Base-by-base conservation (phyloP, 305 asterid species). In the Fraxinus greggii region DNA sequence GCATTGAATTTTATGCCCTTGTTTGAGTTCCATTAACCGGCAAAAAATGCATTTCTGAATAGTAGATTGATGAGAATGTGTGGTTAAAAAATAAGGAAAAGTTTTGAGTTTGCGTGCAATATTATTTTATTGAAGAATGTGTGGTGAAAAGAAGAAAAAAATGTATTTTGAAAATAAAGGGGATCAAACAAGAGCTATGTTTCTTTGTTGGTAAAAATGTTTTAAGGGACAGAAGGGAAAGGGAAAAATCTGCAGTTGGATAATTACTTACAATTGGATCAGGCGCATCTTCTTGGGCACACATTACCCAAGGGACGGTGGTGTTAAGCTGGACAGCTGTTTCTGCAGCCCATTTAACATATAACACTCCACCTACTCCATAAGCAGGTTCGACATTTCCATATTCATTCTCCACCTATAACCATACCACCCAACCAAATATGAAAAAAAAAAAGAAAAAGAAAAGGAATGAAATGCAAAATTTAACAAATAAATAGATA, bases 261-360 rank as follows among this genome's bases (percentile, higher is more conserved):
- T 33, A 1, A 81, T 0, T 80, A 77, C 91, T 85, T 89, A 92
- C 98, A 36, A 94, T 81, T 56, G 98, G 94, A 86, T 90, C 96
- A 3, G 96, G 98, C 35, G 96, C 98, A 86, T 92, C 95, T 75
- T 3, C 79, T 75, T 92, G 98, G 38, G 80, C 70, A 79, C 97
- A 92, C 98, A 92, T 94, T 85, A 94, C 98, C 98, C 97, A 94
- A 17, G 98, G 98, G 32, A 94, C 97, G 3, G 91, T 80, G 17
- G 94, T 94, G 61, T 92, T 91, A 35, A 94, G 92, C 80, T 82
- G 78, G 8, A 92, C 85, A 73, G 97, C 98, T 74, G 93, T 90
- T 92, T 91, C 87, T 79, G 98, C 98, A 79, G 98, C 95, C 98
- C 97, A 94, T 83, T 91, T 86, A 48, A 92, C 90, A 85, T 94